Evolutionary conservation across 495 filamentous ascomycete genomes (phyloP), one percentile per base, ranked within the genome.

Genomic region (Arthonia radiata): DNA sequence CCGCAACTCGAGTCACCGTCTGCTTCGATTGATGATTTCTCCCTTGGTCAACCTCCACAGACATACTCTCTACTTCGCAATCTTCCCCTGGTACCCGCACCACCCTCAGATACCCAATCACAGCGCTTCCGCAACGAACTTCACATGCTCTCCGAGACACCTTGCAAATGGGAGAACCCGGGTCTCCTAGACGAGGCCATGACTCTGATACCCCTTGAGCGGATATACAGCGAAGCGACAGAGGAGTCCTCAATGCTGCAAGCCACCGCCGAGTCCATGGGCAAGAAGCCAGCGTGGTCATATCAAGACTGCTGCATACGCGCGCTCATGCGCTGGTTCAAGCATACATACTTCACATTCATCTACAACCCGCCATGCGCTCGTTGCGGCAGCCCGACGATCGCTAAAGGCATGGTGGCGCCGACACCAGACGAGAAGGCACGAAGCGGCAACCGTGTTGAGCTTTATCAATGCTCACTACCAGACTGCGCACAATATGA

Each of bases 291-390:
- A 10, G 77, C 86, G 60, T 99, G 89, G 89, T 82, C 80, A 9
- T 92, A 93, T 41, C 89, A 94, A 48, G 86, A 99, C 53, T 99
- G 83, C 53, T 77, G 93, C 17, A 72, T 99, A 37, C 67, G 73
- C 38, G 76, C 86, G 32, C 55, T 99, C 32, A 50, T 93, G 32
- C 81, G 81, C 49, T 99, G 86, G 89, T 99, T 93, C 55, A 83
- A 79, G 50, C 60, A 73, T 26, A 65, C 69, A 6, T 97, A 94
- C 52, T 99, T 99, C 53, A 67, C 73, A 30, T 99, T 79, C 64
- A 76, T 99, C 38, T 89, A 91, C 51, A 93, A 94, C 41, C 86
- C 86, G 0, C 59, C 67, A 13, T 99, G 86, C 50, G 60, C 71
- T 5, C 49, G 54, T 13, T 99, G 86, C 43, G 48, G 64, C 30